phyloP scores from a whole-genome alignment of 2,329 filamentous ascomycete species.

The Claviceps sp. region DNA sequence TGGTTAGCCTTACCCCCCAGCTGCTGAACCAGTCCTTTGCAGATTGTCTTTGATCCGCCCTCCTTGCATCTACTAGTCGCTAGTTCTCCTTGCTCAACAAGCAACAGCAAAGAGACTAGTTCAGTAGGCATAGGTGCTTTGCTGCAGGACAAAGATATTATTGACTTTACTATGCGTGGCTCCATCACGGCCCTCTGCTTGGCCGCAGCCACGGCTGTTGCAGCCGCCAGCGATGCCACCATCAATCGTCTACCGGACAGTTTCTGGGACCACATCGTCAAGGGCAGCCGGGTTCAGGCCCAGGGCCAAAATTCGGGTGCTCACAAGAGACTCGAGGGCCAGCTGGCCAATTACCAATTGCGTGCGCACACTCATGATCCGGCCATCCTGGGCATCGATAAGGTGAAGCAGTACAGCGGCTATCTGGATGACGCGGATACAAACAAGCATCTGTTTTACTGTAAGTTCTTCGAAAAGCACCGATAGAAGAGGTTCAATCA shows the following conservation, averaged over 20 bases:
- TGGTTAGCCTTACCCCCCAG: too few relatives aligned
- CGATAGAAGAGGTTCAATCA: not conserved
- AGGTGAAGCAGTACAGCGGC: conserved; percentile 92
- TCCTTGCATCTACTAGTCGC: too few relatives aligned
- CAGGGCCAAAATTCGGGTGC: conserved; percentile 21
- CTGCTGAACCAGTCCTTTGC: too few relatives aligned
- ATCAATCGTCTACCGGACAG: conserved; percentile 53
- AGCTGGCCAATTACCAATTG: conserved; percentile 74
- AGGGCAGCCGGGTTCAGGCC: conserved; percentile 68
- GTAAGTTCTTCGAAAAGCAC: conserved; percentile 37
- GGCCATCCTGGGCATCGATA: conserved; percentile 69
- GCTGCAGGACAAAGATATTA: too few relatives aligned
- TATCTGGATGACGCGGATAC: conserved; percentile 93
- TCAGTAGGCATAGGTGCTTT: too few relatives aligned
- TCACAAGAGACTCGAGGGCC: conserved; percentile 58
- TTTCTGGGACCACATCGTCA: conserved; percentile 82
- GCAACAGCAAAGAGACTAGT: too few relatives aligned
- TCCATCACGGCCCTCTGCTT: not conserved
- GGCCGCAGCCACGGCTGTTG: not conserved
- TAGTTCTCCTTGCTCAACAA: too few relatives aligned
- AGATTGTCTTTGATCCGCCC: too few relatives aligned
- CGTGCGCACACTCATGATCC: conserved; percentile 85
- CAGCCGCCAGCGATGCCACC: not conserved
- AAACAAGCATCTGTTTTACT: conserved; percentile 97
- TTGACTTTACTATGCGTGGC: not conserved